Base-by-base conservation (phyloP, 106 monocot genomes). In the Dioscorea dumetorum region DNA sequence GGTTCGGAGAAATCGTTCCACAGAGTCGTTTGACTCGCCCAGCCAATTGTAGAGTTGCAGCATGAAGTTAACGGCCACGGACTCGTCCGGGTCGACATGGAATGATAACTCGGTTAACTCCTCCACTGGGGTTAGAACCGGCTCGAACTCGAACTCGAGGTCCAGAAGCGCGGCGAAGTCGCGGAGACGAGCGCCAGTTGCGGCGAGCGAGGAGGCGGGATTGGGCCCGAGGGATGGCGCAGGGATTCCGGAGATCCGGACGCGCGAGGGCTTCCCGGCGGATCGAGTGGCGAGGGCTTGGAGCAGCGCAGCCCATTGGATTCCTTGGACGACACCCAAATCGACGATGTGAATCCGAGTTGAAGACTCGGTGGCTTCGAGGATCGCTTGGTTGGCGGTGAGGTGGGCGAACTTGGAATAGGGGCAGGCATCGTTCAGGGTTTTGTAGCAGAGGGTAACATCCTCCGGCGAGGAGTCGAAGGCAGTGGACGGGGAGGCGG, bases 311-410 rank as follows among this genome's bases (percentile, higher is more conserved):
- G 99, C 92, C 99, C 92, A 99, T 51, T 99, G 99, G 67, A 99
- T 72, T 2, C 99, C 99, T 23, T 93, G 87, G 4, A 73, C 78
- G 67, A 99, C 77, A 48, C 99, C 93, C 69, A 99, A 93, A 69
- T 99, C 99, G 63, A 99, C 69, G 69, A 99, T 82, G 81, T 90
- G 99, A 76, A 99, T 93, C 31, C 64, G 67, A 12, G 70, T 53
- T 11, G 99, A 80, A 6, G 84, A 69, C 23, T 80, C 87, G 1
- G 99, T 90, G 49, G 90, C 84, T 69, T 99, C 99, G 8, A 99
- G 82, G 63, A 99, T 99, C 16, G 93, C 99, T 70, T 99, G 99
- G 70, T 99, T 99, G 6, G 99, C 93, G 31, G 99, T 99, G 53
- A 99, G 77, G 71, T 99, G 99, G 31, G 88, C 74, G 77, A 99